Evolutionary conservation across 2,329 filamentous ascomycete species (phyloP).

Genomic region (Chrysosporium queenslandicum): DNA sequence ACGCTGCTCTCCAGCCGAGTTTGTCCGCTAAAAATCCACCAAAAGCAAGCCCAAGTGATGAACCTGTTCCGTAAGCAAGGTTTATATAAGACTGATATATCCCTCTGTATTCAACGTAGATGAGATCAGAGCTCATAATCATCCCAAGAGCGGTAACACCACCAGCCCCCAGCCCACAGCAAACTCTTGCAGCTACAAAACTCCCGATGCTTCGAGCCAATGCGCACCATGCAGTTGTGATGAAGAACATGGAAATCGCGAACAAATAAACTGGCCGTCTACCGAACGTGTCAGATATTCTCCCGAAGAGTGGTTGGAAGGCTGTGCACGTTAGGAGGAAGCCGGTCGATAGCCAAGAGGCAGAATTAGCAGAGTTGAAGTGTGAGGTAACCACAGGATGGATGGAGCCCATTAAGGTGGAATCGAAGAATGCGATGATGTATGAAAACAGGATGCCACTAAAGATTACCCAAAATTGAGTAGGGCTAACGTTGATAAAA

Average conservation of each 20-base stretch:
- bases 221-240: constrained; percentile 61
- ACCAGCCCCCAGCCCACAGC: constrained; percentile 64
- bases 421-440: constrained; percentile 57
- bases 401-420: constrained; percentile 69
- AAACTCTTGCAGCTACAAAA: constrained; percentile 60
- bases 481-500: constrained; percentile 31
- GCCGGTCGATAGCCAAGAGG: constrained; percentile 72
- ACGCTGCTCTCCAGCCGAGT: constrained; percentile 35
- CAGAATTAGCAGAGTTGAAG: constrained; percentile 65
- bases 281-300: constrained; percentile 64
- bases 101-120: constrained; percentile 56
- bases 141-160: constrained; percentile 56
- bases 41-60: constrained; percentile 32
- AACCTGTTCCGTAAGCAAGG: constrained; percentile 29
- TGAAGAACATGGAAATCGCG: constrained; percentile 51
- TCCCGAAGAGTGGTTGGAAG: constrained; percentile 64
- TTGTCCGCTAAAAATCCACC: constrained; percentile 34
- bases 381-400: constrained; percentile 75
- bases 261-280: constrained; percentile 58
- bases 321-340: constrained; percentile 68
- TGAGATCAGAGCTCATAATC: constrained; percentile 56
- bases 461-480: constrained; percentile 55
- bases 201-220: constrained; percentile 57
- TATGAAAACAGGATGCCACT: constrained; percentile 48
- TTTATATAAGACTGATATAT: constrained; percentile 38